Conservation (phyloP, 768 basidiomycete species). For the Hysterangium stoloniferum region DNA sequence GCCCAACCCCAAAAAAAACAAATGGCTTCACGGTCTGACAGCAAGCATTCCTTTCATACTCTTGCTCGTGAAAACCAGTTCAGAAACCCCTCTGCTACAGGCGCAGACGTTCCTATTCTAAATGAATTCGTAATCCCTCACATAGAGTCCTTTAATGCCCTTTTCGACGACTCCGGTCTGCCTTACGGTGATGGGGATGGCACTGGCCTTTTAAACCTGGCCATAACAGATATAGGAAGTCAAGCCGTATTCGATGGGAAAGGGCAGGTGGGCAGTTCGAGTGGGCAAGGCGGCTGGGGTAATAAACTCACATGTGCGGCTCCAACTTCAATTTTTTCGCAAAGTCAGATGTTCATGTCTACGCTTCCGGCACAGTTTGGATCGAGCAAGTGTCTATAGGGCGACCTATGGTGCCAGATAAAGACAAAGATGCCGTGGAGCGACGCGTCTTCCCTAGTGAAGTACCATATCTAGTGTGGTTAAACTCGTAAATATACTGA, state of each 20-base stretch:
- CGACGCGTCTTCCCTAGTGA: slow-evolving; percentile 83
- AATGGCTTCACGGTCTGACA: slow-evolving; percentile 64
- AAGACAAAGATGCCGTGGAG: slow-evolving; percentile 65
- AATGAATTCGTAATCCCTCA: slow-evolving; percentile 93
- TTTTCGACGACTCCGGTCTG: slow-evolving; percentile 89
- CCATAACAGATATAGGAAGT: slow-evolving; percentile 76
- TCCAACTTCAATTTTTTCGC: slow-evolving; percentile 7
- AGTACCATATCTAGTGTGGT: slow-evolving; percentile 34
- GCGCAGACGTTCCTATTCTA: slow-evolving; percentile 68
- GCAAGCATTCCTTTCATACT: slow-evolving; percentile 53
- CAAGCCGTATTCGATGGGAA: slow-evolving; percentile 90
- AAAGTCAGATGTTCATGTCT: background rate
- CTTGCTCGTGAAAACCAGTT: slow-evolving; percentile 73
- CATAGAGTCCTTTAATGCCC: slow-evolving; percentile 91
- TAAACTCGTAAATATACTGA: background rate
- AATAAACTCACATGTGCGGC: slow-evolving; percentile 70
- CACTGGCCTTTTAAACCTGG: slow-evolving; percentile 69
- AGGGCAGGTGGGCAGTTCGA: slow-evolving; percentile 43
- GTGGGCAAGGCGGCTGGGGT: slow-evolving; percentile 56
- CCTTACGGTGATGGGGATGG: slow-evolving; percentile 69
- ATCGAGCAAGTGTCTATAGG: slow-evolving; percentile 81
- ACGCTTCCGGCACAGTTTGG: slow-evolving; percentile 53
- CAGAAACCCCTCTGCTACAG: slow-evolving; percentile 60
- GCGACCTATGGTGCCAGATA: slow-evolving; percentile 81
- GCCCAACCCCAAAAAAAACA: background rate